Percentiles rank a stretch among this genome's conserved stretches.
Conservation (phyloP, 208 protist genomes). For the Crithidia fasciculata region DNA sequence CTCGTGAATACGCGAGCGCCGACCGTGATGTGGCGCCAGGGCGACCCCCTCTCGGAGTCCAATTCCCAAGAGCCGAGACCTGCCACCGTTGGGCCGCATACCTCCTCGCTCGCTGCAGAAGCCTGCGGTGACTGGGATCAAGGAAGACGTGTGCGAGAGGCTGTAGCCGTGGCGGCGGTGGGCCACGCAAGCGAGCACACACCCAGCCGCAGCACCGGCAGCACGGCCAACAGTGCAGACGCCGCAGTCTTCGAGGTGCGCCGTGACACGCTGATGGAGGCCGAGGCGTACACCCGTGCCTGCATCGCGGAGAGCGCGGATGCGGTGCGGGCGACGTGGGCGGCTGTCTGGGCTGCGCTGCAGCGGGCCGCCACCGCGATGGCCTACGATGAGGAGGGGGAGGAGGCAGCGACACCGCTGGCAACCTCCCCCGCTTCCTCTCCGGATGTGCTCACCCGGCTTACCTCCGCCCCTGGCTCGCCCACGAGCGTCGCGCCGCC, state of each 20-base stretch:
- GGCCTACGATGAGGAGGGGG: neutral
- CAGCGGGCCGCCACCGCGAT: constrained; percentile 4
- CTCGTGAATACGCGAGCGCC: neutral
- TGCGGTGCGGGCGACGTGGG: constrained; percentile 21
- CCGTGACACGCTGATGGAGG: constrained; percentile 8
- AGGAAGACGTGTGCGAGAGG: no score
- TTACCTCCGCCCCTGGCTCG: neutral
- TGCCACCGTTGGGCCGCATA: no score
- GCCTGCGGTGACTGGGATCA: no score
- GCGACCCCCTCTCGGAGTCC: constrained; percentile 4
- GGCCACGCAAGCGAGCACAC: neutral
- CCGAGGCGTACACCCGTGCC: constrained; percentile 15
- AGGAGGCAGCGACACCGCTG: neutral
- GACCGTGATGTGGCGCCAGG: constrained; percentile 6
- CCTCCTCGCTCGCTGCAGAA: no score
- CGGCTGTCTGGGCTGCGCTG: constrained; percentile 14
- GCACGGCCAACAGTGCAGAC: neutral
- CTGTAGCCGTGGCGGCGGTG: no score
- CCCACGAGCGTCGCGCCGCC: constrained; percentile 1
- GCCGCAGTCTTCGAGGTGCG: neutral
- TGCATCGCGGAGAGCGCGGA: constrained; percentile 18
- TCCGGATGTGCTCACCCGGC: neutral
- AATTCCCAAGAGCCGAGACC: neutral
- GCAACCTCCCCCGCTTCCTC: neutral
- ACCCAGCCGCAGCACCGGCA: neutral